These are phyloP conservation scores for Aristolochia fimbriata DNA, from an alignment of 164 flowering plant genomes.

Conservation along the genomic window DNA sequence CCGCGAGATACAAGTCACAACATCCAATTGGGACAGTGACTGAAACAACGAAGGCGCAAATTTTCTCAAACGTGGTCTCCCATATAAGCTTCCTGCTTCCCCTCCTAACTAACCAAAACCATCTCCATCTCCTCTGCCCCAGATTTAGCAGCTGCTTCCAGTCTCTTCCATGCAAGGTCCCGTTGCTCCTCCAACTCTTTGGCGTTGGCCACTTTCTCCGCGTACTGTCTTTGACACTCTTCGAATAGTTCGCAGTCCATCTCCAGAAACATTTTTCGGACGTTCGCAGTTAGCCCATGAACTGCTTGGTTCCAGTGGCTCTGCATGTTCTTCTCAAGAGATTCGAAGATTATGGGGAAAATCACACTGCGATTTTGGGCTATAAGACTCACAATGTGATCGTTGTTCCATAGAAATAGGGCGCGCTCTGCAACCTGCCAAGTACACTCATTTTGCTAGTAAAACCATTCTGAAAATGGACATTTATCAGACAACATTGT, in stretches of 20 bases:
- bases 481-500: too few relatives aligned
- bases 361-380: constrained; percentile 58
- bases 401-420: constrained; percentile 79
- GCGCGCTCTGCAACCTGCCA: constrained; percentile 81
- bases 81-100: background rate
- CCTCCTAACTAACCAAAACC: constrained; percentile 19
- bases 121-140: constrained; percentile 39
- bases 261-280: constrained; percentile 64
- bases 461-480: too few relatives aligned
- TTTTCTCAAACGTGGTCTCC: background rate
- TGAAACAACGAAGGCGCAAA: background rate
- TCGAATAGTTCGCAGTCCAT: constrained; percentile 67
- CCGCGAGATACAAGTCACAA: background rate
- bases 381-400: constrained; percentile 66
- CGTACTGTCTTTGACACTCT: constrained; percentile 44
- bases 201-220: constrained; percentile 43
- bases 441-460: constrained; percentile 1
- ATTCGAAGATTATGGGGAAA: constrained; percentile 55
- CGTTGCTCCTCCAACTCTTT: constrained; percentile 45
- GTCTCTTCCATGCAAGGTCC: constrained; percentile 53
- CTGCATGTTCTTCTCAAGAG: constrained; percentile 58
- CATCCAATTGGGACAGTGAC: constrained; percentile 1
- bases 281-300: constrained; percentile 58
- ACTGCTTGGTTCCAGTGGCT: constrained; percentile 79
- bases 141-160: constrained; percentile 44